phyloP scores from a whole-genome alignment of 768 basidiomycete genomes.

The Kwoniella sp. region DNA sequence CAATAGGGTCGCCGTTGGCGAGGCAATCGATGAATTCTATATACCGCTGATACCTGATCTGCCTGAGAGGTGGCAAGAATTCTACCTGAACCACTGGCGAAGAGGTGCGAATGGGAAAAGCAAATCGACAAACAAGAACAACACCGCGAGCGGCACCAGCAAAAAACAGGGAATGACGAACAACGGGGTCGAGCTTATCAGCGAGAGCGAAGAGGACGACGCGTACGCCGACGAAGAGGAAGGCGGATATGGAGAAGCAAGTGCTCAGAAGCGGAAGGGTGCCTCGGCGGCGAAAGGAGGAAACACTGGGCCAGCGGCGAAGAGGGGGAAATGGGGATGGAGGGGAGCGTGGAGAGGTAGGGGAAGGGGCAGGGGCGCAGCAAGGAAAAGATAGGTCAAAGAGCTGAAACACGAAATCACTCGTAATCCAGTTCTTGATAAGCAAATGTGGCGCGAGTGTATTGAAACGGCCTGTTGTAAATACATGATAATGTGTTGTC shows the following conservation, averaged over 20 bases:
- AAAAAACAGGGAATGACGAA: slow-evolving; percentile 2
- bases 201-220: slow-evolving; percentile 6
- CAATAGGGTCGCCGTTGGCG: neutral
- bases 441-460: neutral
- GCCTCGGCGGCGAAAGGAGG: slow-evolving; percentile 1
- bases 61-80: slow-evolving; percentile 27
- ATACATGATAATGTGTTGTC: too few relatives aligned
- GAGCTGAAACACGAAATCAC: too few relatives aligned
- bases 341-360: slow-evolving; percentile 11
- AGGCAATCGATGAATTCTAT: slow-evolving; percentile 6
- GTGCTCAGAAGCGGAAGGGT: neutral
- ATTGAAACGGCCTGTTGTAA: too few relatives aligned
- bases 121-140: slow-evolving; percentile 7
- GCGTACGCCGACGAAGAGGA: slow-evolving; percentile 4
- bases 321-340: slow-evolving; percentile 11
- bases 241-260: neutral
- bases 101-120: slow-evolving; percentile 31
- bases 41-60: slow-evolving; percentile 18
- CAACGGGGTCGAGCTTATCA: neutral
- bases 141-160: too few relatives aligned
- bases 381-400: neutral
- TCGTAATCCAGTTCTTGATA: too few relatives aligned
- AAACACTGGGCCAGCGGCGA: neutral
- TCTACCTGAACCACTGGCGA: slow-evolving; percentile 46
- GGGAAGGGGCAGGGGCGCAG: slow-evolving; percentile 16